Evolutionary conservation across 345 rosid genomes (phyloP), one percentile per base, ranked within the genome.

Genomic region (Sapria himalayana): DNA sequence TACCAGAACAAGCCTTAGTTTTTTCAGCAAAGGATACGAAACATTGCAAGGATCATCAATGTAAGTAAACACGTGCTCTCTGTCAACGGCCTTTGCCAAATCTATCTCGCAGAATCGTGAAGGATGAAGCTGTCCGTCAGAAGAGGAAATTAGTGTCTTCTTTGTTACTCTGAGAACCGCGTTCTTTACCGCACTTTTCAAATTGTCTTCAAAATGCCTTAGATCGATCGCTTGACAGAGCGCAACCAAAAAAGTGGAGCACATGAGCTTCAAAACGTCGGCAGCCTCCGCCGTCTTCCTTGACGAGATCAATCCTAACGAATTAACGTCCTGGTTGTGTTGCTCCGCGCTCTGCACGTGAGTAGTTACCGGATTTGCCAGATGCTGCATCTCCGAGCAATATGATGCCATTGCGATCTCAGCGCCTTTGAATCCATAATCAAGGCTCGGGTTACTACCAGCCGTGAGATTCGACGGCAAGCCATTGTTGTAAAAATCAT

Each of bases 381-480:
- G 62, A 54, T 50, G 75, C 33, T 79, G 85, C 24, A 78, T 73
- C 61, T 78, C 92, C 0, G 81, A 78, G 39, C 92, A 74, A 37
- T 78, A 78, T 0, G 92, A 60, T 38, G 92, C 92, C 92, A 78
- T 78, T 1, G 92, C 81, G 4, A 78, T 78, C 57, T 79, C 85
- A 0, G 85, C 85, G 6, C 92, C 85, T 35, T 75, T 79, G 65
- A 79, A 76, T 11, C 85, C 79, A 3, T 79, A 79, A 34, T 79
- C 92, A 50, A 76, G 45, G 55, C 92, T 79, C 0, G 92, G 92
- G 25, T 62, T 46, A 18, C 71, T 54, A 4, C 85, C 70, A 0
- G 64, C 85, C 0, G 79, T 65, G 29, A 76, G 66, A 50, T 76
- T 79, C 4, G 79, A 76, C 16, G 85, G 92, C 49, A 75, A 51